Evolutionary conservation across 2,329 filamentous ascomycete species (phyloP).

Genomic region (Calonectria pauciramosa): DNA sequence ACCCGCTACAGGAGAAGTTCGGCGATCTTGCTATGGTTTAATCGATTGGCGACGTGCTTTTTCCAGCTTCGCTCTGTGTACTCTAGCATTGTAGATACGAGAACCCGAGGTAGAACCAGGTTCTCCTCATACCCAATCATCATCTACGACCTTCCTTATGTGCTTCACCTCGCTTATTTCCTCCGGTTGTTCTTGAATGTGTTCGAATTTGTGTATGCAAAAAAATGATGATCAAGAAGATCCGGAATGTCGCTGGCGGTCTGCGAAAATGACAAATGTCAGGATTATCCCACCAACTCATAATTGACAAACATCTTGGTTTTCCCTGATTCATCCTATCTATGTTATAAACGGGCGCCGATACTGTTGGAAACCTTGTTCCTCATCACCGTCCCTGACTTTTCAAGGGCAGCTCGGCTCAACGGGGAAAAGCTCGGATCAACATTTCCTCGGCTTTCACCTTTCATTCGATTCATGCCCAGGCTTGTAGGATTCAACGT

Average conservation of each 20-base stretch:
- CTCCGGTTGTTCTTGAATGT: background rate
- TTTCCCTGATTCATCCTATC: background rate
- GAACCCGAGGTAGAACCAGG: slow-evolving; percentile 52
- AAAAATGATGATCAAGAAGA: background rate
- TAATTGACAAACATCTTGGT: background rate
- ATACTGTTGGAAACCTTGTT: background rate
- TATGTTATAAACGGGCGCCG: background rate
- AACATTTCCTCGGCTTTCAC: background rate
- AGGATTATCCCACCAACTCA: background rate
- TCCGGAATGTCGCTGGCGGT: background rate
- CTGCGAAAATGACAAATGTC: background rate
- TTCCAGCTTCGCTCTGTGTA: slow-evolving; percentile 69
- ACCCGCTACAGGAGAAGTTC: slow-evolving; percentile 87
- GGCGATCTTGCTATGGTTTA: slow-evolving; percentile 97
- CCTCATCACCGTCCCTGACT: background rate
- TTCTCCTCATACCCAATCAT: slow-evolving; percentile 50
- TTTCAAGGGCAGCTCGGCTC: background rate
- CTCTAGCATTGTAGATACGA: slow-evolving; percentile 80
- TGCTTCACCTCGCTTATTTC: slow-evolving; percentile 32
- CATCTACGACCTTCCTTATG: slow-evolving; percentile 42
- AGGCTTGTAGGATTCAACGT: background rate
- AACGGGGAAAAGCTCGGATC: background rate
- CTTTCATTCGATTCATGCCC: background rate
- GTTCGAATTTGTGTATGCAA: slow-evolving; percentile 2
- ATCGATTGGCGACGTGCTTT: slow-evolving; percentile 58